Base-by-base conservation (phyloP, 148 eudicot genomes). In the Nyssa sinensis region DNA sequence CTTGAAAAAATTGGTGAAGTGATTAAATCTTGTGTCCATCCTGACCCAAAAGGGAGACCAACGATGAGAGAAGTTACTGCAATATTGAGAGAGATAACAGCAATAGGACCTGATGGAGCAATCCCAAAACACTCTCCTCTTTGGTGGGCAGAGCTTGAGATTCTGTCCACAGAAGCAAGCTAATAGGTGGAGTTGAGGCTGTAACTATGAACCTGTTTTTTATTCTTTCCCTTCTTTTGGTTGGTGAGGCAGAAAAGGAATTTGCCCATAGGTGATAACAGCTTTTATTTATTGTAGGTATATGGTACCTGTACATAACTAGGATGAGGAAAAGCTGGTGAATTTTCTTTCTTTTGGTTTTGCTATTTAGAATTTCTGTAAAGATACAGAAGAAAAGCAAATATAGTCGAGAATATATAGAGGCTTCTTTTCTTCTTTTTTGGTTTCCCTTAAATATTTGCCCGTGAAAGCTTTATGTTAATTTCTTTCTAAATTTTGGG, bases 131-230 rank as follows among this genome's bases (percentile, higher is more conserved):
- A 85, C 39, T 88, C 97, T 21, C 90, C 97, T 58, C 89, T 90
- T 77, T 95, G 97, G 99, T 92, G 96, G 97, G 89, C 93, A 17
- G 96, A 92, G 74, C 91, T 90, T 58, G 97, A 88, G 78, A 73
- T 85, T 41, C 34, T 78, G 28, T 79, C 93, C 1, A 76, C 80
- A 17, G 89, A 88, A 31, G 88, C 80, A 35, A 79, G 66, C 47
- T 86, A 78, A 75, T 19, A 33, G 51, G 9, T 6, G 79, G 25
- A 67, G 69, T 64, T 62, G 53, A 64, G 33, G 51, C 13, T 55
- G 62, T 47, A 60, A 55, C 10, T 27, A 29, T 3, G 12, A 19
- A 12, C 51, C 51, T 44, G 51, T 6, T 6, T 41, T 44, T 44
- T 44, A 11, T 44, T 14, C 16, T 44, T 19, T 13, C 16, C 51